Base-by-base conservation (phyloP, 768 basidiomycete genomes). In the Amanita subjunquillea region DNA sequence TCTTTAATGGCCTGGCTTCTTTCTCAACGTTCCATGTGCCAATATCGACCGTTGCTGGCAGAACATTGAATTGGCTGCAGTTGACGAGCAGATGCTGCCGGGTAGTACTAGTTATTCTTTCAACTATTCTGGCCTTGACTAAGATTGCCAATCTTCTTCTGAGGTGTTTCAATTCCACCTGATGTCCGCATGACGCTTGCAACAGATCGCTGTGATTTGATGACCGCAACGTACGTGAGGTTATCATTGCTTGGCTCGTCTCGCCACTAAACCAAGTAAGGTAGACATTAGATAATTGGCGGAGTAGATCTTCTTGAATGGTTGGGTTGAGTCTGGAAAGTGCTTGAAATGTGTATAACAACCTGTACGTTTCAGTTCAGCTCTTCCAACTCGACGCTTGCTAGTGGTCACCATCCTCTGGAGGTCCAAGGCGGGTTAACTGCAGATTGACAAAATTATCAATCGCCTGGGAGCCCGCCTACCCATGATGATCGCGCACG, bases 1-100 rank as follows among this genome's bases (percentile, higher is more conserved):
- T 0, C 67, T 77, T 17, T 65, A 72, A 54, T 75, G 71, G 70
- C 63, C 69, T 0, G 75, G 76, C 47, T 56, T 77, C 34, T 72
- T 78, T 50, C 48, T 78, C 34, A 78, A 78, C 56, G 70, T 56
- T 63, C 69, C 50, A 47, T 75, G 34, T 78, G 77, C 57, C 71
- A 79, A 58, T 41, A 72, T 79, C 25, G 63, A 70, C 36, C 64
- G 73, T 50, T 78, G 78, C 53, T 80, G 76, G 74, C 23, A 29
- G 27, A 29, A 6, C 10, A 34, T 51, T 37, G 17, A 53, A 42
- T 3, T 42, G 25, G 12, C 3, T 13, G 7, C 54, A 78, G 78
- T 66, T 76, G 61, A 73, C 72, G 25, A 65, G 67, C 30, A 63
- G 60, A 53, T 72, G 60, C 59, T 71, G 15, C 17, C 17, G 17